Percentiles rank a stretch among this genome's conserved stretches.
These are phyloP conservation scores for Leccinellum albellum DNA, from an alignment of 768 basidiomycete species.

Conservation along the genomic window DNA sequence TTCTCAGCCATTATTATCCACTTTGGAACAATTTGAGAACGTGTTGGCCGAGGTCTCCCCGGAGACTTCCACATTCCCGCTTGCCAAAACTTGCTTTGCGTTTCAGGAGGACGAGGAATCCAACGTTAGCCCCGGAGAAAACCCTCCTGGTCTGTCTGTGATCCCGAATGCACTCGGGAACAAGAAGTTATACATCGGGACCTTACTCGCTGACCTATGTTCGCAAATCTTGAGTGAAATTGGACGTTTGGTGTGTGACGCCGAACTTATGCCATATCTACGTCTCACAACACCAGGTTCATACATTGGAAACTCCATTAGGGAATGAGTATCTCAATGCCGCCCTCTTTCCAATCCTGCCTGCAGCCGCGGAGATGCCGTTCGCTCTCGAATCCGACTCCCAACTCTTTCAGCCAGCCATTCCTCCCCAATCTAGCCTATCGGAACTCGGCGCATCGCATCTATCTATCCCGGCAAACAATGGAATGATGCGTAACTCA, in stretches of 20 bases:
- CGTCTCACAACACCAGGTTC: conserved; percentile 47
- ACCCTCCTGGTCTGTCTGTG: conserved; percentile 61
- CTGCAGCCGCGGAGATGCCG: conserved; percentile 58
- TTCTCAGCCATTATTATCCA: conserved; percentile 47
- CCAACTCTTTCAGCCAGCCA: conserved; percentile 40
- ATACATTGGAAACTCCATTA: conserved; percentile 73
- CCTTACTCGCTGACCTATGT: conserved; percentile 83
- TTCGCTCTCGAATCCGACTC: conserved; percentile 46
- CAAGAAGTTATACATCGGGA: conserved; percentile 83
- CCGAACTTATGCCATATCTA: not conserved
- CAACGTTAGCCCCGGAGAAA: conserved; percentile 53
- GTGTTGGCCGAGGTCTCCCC: conserved; percentile 65
- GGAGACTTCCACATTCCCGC: conserved; percentile 62
- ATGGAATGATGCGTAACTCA: conserved; percentile 52
- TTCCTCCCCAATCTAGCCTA: conserved; percentile 51
- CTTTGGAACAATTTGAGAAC: conserved; percentile 64
- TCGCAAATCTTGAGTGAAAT: conserved; percentile 85
- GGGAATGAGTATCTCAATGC: conserved; percentile 86
- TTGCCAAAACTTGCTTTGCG: conserved; percentile 79
- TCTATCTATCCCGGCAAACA: conserved; percentile 23
- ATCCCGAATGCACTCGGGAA: conserved; percentile 87
- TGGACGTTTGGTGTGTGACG: conserved; percentile 67
- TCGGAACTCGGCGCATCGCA: conserved; percentile 43
- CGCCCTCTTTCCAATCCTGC: conserved; percentile 57
- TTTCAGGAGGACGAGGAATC: conserved; percentile 66